phyloP scores from a whole-genome alignment of 2,329 filamentous ascomycete species.

The Trichophyton mentagrophytes region DNA sequence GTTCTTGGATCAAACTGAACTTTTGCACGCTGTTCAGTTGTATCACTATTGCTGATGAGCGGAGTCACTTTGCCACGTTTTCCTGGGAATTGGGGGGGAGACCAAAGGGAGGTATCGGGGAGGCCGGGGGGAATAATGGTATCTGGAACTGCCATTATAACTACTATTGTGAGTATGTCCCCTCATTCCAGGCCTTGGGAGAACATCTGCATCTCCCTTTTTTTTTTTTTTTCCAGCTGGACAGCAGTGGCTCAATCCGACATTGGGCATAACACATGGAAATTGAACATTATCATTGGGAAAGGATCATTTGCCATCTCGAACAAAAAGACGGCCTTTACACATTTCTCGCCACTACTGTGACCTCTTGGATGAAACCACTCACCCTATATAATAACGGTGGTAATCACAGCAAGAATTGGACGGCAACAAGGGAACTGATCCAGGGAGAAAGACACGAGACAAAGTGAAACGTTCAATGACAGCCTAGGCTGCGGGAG shows the following conservation, averaged over 20 bases:
- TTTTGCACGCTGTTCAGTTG: slow-evolving; percentile 6
- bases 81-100: slow-evolving; percentile 8
- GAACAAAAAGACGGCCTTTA: background rate
- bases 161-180: slow-evolving; percentile 12
- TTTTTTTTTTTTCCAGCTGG: background rate
- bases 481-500: background rate
- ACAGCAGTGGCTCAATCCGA: background rate
- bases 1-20: slow-evolving; percentile 41
- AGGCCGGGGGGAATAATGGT: slow-evolving; percentile 10
- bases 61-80: background rate
- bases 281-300: background rate
- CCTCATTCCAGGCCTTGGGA: slow-evolving; percentile 1
- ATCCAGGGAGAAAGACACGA: background rate
- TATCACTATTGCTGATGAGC: background rate
- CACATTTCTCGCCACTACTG: background rate
- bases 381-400: slow-evolving; percentile 1
- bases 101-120: slow-evolving; percentile 7
- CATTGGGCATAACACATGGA: background rate
- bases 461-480: background rate
- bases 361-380: background rate
- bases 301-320: background rate
- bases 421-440: background rate
- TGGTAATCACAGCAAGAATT: background rate
- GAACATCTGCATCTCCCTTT: background rate
- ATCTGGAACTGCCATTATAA: slow-evolving; percentile 16